Evolutionary conservation across 176 grass and related monocot species (phyloP), one percentile per base, ranked within the genome.

Genomic region (Eragrostis curvula): DNA sequence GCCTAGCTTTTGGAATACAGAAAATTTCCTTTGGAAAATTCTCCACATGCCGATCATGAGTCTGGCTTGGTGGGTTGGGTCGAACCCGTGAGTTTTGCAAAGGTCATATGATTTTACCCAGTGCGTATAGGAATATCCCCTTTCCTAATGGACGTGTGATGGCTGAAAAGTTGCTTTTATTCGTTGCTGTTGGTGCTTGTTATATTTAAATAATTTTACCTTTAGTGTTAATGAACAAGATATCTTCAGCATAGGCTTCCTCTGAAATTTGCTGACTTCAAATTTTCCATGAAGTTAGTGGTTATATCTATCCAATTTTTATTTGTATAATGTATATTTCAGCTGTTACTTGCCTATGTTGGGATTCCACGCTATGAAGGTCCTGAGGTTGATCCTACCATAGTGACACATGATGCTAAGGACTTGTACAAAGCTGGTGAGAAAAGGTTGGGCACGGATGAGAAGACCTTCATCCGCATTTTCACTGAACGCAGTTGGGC

Each of bases 351-450:
- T 70, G 90, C 93, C 29, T 96, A 96, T 78, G 58, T 96, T 66
- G 91, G 97, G 30, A 84, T 74, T 66, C 82, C 82, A 86, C 93
- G 97, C 17, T 96, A 96, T 44, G 97, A 96, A 83, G 97, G 97
- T 10, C 91, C 91, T 75, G 87, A 96, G 85, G 89, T 90, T 76
- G 97, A 99, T 96, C 93, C 82, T 81, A 74, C 83, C 17, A 90
- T 89, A 80, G 93, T 88, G 53, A 82, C 91, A 79, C 87, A 88
- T 71, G 93, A 94, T 94, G 93, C 97, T 45, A 99, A 96, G 29
- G 97, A 93, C 77, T 84, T 99, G 29, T 96, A 92, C 73, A 99
- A 92, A 99, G 97, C 97, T 83, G 97, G 93, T 52, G 97, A 99
- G 85, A 99, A 96, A 85, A 87, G 75, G 61, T 28, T 99, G 36